Base-by-base conservation (phyloP, 352 stramenopile genomes). In the Globisporangium cystogenes region DNA sequence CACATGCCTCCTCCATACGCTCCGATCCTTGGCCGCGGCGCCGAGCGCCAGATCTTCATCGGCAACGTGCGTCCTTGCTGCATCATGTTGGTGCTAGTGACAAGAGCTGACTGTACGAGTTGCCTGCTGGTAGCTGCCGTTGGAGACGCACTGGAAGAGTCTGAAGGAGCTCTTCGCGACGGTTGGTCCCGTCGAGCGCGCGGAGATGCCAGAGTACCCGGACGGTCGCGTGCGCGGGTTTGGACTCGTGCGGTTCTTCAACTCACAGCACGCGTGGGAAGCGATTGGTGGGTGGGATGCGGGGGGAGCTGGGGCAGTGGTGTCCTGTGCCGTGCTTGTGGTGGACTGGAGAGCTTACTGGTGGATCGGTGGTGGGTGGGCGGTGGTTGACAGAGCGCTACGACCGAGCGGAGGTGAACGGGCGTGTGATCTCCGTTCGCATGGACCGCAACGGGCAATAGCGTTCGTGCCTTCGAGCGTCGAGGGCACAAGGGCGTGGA, bases 171-270 rank as follows among this genome's bases (percentile, higher is more conserved):
- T 87, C 4, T 90, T 89, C 47, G 62, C 64, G 14, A 82, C 62
- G 4, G 68, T 87, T 29, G 80, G 78, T 8, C 76, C 82, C 7
- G 78, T 91, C 31, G 81, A 93, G 24, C 81, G 77, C 36, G 60
- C 75, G 2, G 78, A 91, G 45, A 74, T 91, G 27, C 64, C 68
- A 0, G 61, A 82, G 45, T 68, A 73, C 36, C 62, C 74, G 2
- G 78, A 91, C 48, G 82, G 81, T 10, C 67, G 73, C 43, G 84
- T 77, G 47, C 74, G 76, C 41, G 80, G 82, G 6, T 91, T 88
- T 47, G 82, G 77, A 12, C 74, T 89, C 47, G 75, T 93, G 56
- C 71, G 75, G 37, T 90, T 82, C 56, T 65, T 66, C 26, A 76
- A 66, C 24, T 40, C 68, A n/a, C 50, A 68, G 4, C 67, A 89